A percentile compares a stretch with the other conserved stretches of the same genome.
These are phyloP conservation scores for Parietichytrium sp. DNA, from an alignment of 108 stramenopile species.

Conservation along the genomic window DNA sequence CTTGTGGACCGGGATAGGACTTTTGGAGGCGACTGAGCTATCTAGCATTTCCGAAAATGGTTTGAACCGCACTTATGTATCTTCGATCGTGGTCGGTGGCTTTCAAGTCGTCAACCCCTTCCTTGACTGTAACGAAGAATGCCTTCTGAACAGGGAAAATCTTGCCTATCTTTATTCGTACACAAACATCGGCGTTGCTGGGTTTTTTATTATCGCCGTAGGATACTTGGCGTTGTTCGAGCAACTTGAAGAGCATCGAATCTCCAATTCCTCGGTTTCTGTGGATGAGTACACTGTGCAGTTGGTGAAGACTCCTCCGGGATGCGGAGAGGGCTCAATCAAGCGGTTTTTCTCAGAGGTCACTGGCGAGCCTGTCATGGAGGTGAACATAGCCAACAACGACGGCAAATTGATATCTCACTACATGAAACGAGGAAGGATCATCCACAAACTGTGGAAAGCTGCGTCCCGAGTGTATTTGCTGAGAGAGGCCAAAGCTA, in stretches of 20 bases:
- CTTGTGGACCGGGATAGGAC: neutral
- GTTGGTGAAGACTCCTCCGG: neutral
- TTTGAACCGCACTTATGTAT: neutral
- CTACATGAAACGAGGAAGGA: constrained; percentile 11
- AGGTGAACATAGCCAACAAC: constrained; percentile 17
- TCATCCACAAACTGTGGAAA: constrained; percentile 34
- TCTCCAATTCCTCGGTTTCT: neutral
- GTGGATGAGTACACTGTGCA: constrained; percentile 36
- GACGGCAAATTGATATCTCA: constrained; percentile 8
- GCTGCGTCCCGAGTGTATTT: constrained; percentile 22
- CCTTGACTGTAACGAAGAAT: neutral
- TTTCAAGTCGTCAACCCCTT: neutral
- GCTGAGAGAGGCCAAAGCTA: neutral
- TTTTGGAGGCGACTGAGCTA: constrained; percentile 13
- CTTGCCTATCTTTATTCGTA: neutral
- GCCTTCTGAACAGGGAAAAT: neutral
- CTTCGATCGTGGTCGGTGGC: neutral
- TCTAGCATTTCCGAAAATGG: neutral
- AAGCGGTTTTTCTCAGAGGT: constrained; percentile 16
- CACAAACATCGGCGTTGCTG: neutral
- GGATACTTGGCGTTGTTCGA: neutral
- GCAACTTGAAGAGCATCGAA: neutral
- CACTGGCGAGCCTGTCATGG: constrained; percentile 21
- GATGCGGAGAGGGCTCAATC: neutral
- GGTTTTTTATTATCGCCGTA: neutral